Evolutionary conservation across 148 eudicot species (phyloP).

Genomic region (Dysphania ambrosioides): DNA sequence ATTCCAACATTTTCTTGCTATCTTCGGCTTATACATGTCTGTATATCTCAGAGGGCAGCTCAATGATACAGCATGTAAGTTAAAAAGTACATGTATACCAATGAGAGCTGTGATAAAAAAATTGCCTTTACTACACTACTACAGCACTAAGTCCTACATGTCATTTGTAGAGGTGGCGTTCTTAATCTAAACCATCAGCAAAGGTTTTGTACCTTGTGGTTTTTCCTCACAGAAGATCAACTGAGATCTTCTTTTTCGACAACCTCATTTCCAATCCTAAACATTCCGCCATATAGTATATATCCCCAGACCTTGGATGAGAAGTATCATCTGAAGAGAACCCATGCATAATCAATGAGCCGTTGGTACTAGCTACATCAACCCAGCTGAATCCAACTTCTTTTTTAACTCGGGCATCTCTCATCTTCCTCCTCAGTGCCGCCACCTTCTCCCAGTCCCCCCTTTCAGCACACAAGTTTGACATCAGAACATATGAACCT

Average conservation of each 20-base stretch:
- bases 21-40: background rate
- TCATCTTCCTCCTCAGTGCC: constrained; percentile 60
- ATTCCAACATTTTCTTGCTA: background rate
- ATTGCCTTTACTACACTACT: too few relatives aligned
- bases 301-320: constrained; percentile 59
- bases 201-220: background rate
- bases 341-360: constrained; percentile 50
- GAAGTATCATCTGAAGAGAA: constrained; percentile 79
- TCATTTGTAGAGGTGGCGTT: background rate
- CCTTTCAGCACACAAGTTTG: constrained; percentile 79
- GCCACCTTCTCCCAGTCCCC: constrained; percentile 88
- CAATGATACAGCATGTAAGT: background rate
- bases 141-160: background rate
- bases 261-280: constrained; percentile 65
- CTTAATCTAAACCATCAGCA: background rate
- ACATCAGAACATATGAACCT: constrained; percentile 77
- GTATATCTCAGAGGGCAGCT: background rate
- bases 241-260: constrained; percentile 23
- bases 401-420: constrained; percentile 64
- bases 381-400: constrained; percentile 95
- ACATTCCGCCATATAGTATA: constrained; percentile 50
- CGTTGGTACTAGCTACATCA: constrained; percentile 48
- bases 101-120: background rate
- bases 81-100: background rate
- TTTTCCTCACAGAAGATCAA: constrained; percentile 17